A percentile compares a stretch with the other conserved stretches of the same genome.
Evolutionary conservation across 2,329 filamentous ascomycete genomes (phyloP).

Genomic region (Calonectria pseudoreteaudii): DNA sequence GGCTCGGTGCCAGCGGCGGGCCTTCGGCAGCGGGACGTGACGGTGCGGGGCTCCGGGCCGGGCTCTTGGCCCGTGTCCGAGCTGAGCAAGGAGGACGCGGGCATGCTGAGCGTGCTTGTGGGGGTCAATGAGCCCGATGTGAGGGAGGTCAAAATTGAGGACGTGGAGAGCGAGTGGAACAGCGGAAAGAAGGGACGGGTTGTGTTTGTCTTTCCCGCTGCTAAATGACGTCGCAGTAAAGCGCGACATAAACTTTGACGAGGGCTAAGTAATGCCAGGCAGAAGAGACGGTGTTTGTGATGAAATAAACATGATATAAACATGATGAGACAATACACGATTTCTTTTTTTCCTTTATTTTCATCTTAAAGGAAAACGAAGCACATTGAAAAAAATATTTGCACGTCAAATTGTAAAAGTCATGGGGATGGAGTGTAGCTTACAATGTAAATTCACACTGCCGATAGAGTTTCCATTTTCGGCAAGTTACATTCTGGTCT

Average conservation of each 20-base stretch:
- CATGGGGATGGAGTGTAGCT: too few relatives aligned
- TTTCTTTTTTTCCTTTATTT: too few relatives aligned
- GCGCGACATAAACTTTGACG: neutral
- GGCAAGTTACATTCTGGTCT: neutral
- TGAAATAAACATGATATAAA: neutral
- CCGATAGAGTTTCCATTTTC: neutral
- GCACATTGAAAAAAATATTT: too few relatives aligned
- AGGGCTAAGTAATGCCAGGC: neutral
- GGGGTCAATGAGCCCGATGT: constrained; percentile 36
- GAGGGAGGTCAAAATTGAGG: constrained; percentile 34
- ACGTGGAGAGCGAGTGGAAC: constrained; percentile 44
- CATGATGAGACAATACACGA: too few relatives aligned
- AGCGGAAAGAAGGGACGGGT: constrained; percentile 39
- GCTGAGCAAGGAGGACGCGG: constrained; percentile 35
- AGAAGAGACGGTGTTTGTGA: neutral
- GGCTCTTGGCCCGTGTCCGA: constrained; percentile 55
- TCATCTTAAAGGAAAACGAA: too few relatives aligned
- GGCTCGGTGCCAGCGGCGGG: constrained; percentile 55
- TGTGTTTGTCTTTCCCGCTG: constrained; percentile 43
- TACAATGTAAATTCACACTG: neutral
- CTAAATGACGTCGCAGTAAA: constrained; percentile 21
- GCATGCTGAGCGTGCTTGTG: constrained; percentile 42
- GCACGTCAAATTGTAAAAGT: too few relatives aligned
- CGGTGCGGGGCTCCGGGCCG: constrained; percentile 58
- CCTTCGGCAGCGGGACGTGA: constrained; percentile 62